Evolutionary conservation across 2,329 filamentous ascomycete genomes (phyloP).

Genomic region (Paramyrothecium sp.): DNA sequence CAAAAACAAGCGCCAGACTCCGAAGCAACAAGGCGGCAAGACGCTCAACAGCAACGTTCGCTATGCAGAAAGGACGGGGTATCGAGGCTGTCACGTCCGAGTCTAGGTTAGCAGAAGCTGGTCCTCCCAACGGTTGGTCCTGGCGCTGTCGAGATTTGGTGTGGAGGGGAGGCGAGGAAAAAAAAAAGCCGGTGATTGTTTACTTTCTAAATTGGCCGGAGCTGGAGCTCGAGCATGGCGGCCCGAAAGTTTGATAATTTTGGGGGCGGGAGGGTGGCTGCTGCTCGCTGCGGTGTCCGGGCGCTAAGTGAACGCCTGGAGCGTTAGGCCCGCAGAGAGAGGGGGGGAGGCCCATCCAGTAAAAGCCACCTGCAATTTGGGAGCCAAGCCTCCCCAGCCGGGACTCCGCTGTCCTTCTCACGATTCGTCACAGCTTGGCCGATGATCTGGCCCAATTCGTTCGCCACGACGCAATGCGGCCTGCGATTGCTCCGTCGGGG

Average conservation of each 20-base stretch:
- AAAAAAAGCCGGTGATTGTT: neutral
- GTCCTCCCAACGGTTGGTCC: neutral
- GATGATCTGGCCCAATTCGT: too few relatives aligned
- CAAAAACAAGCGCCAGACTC: conserved; percentile 26
- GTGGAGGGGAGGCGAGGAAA: neutral
- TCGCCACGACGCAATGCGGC: too few relatives aligned
- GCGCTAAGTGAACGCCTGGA: neutral
- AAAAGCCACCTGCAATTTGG: neutral
- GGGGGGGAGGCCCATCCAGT: too few relatives aligned
- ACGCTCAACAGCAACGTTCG: conserved; percentile 13
- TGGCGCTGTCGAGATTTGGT: neutral
- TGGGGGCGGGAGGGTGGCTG: neutral
- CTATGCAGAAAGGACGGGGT: conserved; percentile 5
- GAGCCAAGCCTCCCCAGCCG: neutral
- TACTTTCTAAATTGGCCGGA: neutral
- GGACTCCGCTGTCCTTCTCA: neutral
- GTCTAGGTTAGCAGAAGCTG: too few relatives aligned
- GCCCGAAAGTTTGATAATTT: neutral
- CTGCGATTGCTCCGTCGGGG: too few relatives aligned
- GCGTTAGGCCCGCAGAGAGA: neutral
- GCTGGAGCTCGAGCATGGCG: neutral
- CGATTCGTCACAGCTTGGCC: too few relatives aligned
- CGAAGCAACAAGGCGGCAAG: conserved; percentile 13
- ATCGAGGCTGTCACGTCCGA: too few relatives aligned
- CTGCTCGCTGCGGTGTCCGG: neutral